Evolutionary conservation across 139 green algal species (phyloP).

Genomic region (Tetradesmus obliquus): DNA sequence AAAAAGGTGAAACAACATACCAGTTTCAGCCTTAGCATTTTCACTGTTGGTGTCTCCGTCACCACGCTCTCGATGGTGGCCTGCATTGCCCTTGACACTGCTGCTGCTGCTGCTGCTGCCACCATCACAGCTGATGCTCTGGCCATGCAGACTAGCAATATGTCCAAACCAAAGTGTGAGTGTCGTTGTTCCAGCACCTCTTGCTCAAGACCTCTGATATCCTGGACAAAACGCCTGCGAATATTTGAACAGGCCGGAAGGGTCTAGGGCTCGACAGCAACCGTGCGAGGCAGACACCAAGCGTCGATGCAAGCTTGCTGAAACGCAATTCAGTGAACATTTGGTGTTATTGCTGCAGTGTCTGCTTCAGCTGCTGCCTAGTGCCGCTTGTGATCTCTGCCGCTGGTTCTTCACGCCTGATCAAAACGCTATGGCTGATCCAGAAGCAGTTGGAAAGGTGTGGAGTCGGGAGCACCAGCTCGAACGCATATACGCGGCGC

Average conservation of each 20-base stretch:
- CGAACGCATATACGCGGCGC: background rate
- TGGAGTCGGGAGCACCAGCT: background rate
- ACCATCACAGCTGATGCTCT: background rate
- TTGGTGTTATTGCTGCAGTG: too few relatives aligned
- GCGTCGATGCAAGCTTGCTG: too few relatives aligned
- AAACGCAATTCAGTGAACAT: background rate
- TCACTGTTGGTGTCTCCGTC: slow-evolving; percentile 34
- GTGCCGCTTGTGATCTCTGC: background rate
- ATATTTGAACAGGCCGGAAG: slow-evolving; percentile 4
- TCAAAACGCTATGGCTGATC: slow-evolving; percentile 49
- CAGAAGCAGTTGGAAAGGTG: slow-evolving; percentile 55
- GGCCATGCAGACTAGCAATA: background rate
- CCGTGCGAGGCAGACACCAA: background rate
- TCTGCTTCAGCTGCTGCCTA: background rate
- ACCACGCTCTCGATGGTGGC: background rate
- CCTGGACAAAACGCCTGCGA: background rate
- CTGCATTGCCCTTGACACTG: background rate
- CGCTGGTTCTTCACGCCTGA: background rate
- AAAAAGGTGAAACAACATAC: background rate
- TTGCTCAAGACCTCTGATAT: background rate
- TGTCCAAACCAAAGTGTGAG: too few relatives aligned
- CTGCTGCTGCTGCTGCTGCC: slow-evolving; percentile 13
- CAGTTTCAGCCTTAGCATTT: slow-evolving; percentile 11
- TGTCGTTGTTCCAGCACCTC: too few relatives aligned
- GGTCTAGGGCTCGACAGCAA: background rate